Evolutionary conservation across 169 alveolate genomes (phyloP).

Genomic region (Babesia bovis): DNA sequence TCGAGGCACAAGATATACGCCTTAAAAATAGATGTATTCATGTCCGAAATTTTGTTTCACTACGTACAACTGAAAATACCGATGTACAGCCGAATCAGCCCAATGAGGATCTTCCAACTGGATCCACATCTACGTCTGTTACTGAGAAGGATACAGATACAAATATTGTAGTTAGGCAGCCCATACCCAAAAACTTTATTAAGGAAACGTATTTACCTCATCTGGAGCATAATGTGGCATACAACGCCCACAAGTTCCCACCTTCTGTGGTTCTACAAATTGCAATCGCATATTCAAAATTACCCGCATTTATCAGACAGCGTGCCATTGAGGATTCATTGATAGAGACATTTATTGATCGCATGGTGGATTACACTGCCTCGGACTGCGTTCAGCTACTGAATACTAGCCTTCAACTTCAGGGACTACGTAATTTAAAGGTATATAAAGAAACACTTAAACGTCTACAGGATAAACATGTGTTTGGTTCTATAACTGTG

Average conservation of each 20-base stretch:
- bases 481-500: slow-evolving; percentile 37
- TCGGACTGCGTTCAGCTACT: slow-evolving; percentile 61
- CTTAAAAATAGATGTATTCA: no score
- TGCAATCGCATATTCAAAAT: slow-evolving; percentile 64
- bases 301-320: slow-evolving; percentile 64
- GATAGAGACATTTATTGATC: slow-evolving; percentile 46
- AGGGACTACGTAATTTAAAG: slow-evolving; percentile 46
- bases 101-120: no score
- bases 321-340: slow-evolving; percentile 62
- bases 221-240: slow-evolving; percentile 67
- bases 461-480: slow-evolving; percentile 50
- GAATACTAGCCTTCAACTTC: slow-evolving; percentile 58
- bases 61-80: no score
- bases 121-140: no score
- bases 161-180: slow-evolving; percentile 52
- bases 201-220: slow-evolving; percentile 66
- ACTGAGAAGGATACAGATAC: slow-evolving; percentile 7
- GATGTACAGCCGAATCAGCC: no score
- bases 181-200: slow-evolving; percentile 63
- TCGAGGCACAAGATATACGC: no score
- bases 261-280: slow-evolving; percentile 65
- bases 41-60: no score
- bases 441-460: slow-evolving; percentile 38
- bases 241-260: slow-evolving; percentile 64
- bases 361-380: slow-evolving; percentile 63